Conservation (phyloP, 1,139 yeast genomes). For the Citeromyces hawaiiensis region DNA sequence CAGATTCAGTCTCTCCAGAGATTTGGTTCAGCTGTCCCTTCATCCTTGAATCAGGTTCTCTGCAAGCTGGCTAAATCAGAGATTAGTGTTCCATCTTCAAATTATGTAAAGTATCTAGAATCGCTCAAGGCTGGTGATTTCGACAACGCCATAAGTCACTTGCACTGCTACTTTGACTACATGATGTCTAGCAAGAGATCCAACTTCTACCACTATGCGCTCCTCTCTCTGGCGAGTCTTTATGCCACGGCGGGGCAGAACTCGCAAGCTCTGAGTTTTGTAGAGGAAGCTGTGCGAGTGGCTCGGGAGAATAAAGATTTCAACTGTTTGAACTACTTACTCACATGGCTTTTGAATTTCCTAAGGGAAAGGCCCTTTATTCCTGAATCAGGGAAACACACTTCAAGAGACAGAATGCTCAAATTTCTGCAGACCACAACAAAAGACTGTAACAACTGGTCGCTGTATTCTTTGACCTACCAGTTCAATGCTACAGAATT, state of each 20-base stretch:
- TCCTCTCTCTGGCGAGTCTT: slow-evolving; percentile 63
- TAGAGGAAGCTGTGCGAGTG: slow-evolving; percentile 78
- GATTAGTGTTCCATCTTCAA: slow-evolving; percentile 45
- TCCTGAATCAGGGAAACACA: slow-evolving; percentile 23
- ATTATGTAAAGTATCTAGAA: slow-evolving; percentile 54
- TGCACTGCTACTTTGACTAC: slow-evolving; percentile 80
- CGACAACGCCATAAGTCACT: slow-evolving; percentile 56
- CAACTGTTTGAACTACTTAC: slow-evolving; percentile 58
- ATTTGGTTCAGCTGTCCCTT: slow-evolving; percentile 39
- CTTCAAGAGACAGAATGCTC: slow-evolving; percentile 43
- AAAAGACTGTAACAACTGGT: slow-evolving; percentile 31
- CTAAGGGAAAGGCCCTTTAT: slow-evolving; percentile 54
- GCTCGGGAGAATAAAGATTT: slow-evolving; percentile 80
- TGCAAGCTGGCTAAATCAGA: slow-evolving; percentile 36
- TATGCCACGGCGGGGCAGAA: slow-evolving; percentile 70
- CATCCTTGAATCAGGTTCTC: slow-evolving; percentile 28
- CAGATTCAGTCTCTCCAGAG: slow-evolving; percentile 45
- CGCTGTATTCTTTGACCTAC: slow-evolving; percentile 42
- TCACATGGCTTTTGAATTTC: slow-evolving; percentile 70
- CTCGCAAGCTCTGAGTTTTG: slow-evolving; percentile 64
- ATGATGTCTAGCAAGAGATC: slow-evolving; percentile 61
- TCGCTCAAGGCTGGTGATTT: slow-evolving; percentile 51
- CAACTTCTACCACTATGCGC: slow-evolving; percentile 68
- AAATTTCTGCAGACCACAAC: slow-evolving; percentile 50
- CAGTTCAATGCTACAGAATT: slow-evolving; percentile 45